phyloP scores from a whole-genome alignment of 805 yeast genomes.

The Schizosaccharomyces lindneri region DNA sequence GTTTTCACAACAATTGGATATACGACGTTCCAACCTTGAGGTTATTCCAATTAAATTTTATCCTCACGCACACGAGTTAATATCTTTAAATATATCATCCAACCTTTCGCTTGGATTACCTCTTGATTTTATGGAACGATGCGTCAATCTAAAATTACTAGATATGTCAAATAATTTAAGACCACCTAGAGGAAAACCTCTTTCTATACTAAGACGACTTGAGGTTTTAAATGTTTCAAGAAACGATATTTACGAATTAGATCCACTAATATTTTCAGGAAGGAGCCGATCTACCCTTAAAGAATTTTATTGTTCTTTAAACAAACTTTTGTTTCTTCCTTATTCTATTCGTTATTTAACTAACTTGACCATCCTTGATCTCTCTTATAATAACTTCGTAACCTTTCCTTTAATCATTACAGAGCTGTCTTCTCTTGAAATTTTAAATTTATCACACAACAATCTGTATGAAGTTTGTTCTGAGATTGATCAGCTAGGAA shows the following conservation, averaged over 20 bases:
- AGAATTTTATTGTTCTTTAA: neutral
- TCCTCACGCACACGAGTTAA: constrained; percentile 57
- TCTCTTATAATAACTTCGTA: constrained; percentile 35
- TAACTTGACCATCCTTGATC: neutral
- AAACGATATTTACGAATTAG: constrained; percentile 13
- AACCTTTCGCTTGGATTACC: constrained; percentile 74
- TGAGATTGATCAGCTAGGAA: constrained; percentile 29
- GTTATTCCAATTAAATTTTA: constrained; percentile 67
- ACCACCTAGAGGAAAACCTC: neutral
- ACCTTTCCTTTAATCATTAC: constrained; percentile 50
- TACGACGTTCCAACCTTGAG: constrained; percentile 48
- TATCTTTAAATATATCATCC: constrained; percentile 55
- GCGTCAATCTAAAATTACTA: constrained; percentile 16
- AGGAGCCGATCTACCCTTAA: neutral
- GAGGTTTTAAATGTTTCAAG: neutral
- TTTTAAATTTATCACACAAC: constrained; percentile 56
- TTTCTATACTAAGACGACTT: neutral
- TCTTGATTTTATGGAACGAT: constrained; percentile 58
- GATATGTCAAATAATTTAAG: neutral
- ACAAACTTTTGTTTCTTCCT: neutral
- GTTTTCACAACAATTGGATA: constrained; percentile 48
- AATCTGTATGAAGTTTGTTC: constrained; percentile 21
- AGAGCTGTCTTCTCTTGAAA: constrained; percentile 39
- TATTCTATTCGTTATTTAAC: neutral
- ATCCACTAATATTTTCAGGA: constrained; percentile 28